Evolutionary conservation across 164 flowering plant species (phyloP), one percentile per base, ranked within the genome.

Genomic region (Magnolia changhungtana): DNA sequence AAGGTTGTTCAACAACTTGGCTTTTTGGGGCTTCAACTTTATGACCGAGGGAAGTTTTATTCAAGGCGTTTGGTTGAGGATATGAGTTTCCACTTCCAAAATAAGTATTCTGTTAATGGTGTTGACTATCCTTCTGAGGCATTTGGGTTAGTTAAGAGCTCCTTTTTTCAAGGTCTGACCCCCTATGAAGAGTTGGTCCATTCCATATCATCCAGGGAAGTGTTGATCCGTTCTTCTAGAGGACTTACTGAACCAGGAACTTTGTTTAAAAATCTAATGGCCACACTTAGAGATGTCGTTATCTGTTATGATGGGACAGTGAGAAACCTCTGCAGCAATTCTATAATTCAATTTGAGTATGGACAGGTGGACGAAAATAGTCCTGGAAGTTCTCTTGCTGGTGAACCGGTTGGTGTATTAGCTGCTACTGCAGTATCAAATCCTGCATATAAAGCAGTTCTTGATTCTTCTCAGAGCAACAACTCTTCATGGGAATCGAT

Each of bases 341-440:
- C 92, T 0, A 73, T 93, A 3, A 81, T 95, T 67, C 93, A 93
- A 51, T 92, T 93, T 80, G 84, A 89, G 51, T 95, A 95, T 84
- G 94, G 87, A 61, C 78, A 64, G 24, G 76, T 76, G n/a, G 68
- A 75, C 63, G 83, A 77, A 73, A 72, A 27, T 58, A 80, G 72
- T 71, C 50, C 77, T 61, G 78, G 79, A 2, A 78, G 75, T 69
- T 87, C 84, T 76, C 90, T 89, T 78, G 86, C 97, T 75, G 99
- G 99, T 69, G 98, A 95, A 50, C 96, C 98, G 74, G 98, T 92
- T 69, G 97, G 99, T 50, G 92, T 92, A 1, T 83, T 93, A 63
- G 98, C 99, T 73, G 98, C 99, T 50, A 93, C 98, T 16, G 94
- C 99, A 3, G 90, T 95, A 86, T 95, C 99, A 23, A 95, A 90